Evolutionary conservation across 352 stramenopile genomes (phyloP).

Genomic region (Phytopythium kandeliae): DNA sequence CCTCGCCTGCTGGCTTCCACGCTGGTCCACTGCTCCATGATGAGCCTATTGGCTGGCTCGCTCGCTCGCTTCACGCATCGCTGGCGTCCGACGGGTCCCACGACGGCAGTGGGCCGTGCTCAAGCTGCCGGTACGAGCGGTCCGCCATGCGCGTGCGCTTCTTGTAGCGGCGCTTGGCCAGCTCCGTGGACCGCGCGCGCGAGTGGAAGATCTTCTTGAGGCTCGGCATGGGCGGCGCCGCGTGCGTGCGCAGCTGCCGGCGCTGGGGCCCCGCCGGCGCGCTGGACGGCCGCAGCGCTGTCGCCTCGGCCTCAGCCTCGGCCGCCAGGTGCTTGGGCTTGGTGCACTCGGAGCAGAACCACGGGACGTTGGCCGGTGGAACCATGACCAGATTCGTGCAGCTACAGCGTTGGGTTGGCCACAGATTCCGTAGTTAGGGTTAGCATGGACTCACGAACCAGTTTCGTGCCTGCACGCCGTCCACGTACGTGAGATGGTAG

Average conservation of each 20-base stretch:
- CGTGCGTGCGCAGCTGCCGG: slow-evolving; percentile 43
- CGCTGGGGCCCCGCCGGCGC: slow-evolving; percentile 10
- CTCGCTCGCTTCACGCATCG: slow-evolving; percentile 15
- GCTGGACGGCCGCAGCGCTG: not conserved
- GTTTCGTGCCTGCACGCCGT: too few species aligned
- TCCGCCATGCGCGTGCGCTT: slow-evolving; percentile 44
- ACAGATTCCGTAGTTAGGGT: not conserved
- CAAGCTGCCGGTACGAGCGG: slow-evolving; percentile 55
- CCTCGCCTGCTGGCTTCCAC: too few species aligned
- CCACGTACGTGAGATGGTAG: slow-evolving; percentile 59
- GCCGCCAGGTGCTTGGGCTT: slow-evolving; percentile 23
- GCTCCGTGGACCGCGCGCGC: slow-evolving; percentile 16
- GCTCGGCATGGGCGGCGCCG: slow-evolving; percentile 35
- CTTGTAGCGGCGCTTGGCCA: slow-evolving; percentile 40
- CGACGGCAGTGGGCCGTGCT: slow-evolving; percentile 48
- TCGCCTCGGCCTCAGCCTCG: slow-evolving; percentile 7
- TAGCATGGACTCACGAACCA: not conserved
- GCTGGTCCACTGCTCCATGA: too few species aligned
- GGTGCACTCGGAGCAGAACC: slow-evolving; percentile 71
- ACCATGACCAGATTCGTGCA: slow-evolving; percentile 66
- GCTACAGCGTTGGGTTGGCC: slow-evolving; percentile 17
- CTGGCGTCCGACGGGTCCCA: slow-evolving; percentile 36
- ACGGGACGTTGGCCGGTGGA: slow-evolving; percentile 41
- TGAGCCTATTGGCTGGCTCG: too few species aligned
- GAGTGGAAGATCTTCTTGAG: slow-evolving; percentile 62